These are phyloP conservation scores for Croton laevigatus DNA, from an alignment of 441 rosid genomes.

Conservation along the genomic window DNA sequence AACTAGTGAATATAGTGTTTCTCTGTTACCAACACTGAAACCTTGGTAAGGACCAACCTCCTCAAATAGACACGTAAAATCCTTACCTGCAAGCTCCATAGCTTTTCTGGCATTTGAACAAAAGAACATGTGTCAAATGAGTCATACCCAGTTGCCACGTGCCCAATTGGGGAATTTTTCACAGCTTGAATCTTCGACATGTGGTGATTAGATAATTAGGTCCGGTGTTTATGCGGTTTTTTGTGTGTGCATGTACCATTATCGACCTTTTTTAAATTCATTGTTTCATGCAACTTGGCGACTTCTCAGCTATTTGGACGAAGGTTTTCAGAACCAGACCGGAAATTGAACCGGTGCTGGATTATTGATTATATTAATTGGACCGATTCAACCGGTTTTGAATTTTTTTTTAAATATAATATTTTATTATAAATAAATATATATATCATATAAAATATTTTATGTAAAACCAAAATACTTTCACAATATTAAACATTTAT, in stretches of 20 bases:
- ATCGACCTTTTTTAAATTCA: background rate
- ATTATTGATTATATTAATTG: too few relatives aligned
- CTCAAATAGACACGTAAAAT: slow-evolving; percentile 20
- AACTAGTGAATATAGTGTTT: background rate
- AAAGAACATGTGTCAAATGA: slow-evolving; percentile 35
- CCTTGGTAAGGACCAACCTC: background rate
- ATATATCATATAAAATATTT: too few relatives aligned
- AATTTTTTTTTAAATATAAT: too few relatives aligned
- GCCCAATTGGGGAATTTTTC: slow-evolving; percentile 30
- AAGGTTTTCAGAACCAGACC: too few relatives aligned
- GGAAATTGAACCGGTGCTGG: too few relatives aligned
- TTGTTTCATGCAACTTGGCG: slow-evolving; percentile 15
- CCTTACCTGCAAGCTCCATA: background rate
- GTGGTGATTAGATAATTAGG: slow-evolving; percentile 26
- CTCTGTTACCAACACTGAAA: background rate
- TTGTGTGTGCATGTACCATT: slow-evolving; percentile 7
- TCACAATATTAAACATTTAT: too few relatives aligned
- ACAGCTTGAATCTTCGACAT: slow-evolving; percentile 30
- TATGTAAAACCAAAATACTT: too few relatives aligned
- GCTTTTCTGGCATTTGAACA: slow-evolving; percentile 34
- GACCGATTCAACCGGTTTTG: too few relatives aligned
- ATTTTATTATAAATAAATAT: too few relatives aligned
- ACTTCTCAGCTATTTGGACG: slow-evolving; percentile 6
- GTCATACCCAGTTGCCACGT: slow-evolving; percentile 30
- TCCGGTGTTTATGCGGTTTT: background rate